Evolutionary conservation across 371 early-diverging fungal genomes (phyloP).

Genomic region (Mortierella sp.): DNA sequence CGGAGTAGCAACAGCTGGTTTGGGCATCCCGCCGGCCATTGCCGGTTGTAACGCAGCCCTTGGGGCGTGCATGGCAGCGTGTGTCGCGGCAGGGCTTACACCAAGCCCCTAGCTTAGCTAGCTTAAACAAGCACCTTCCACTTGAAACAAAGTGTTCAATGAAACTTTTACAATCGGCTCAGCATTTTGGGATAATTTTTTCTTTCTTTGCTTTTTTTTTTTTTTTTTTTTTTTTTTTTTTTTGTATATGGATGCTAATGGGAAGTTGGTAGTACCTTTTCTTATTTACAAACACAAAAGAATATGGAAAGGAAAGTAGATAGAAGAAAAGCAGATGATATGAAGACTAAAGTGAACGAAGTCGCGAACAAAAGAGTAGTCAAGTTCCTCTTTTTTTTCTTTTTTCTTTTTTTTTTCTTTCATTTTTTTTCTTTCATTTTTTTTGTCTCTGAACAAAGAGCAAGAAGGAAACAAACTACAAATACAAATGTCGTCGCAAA

Average conservation of each 20-base stretch:
- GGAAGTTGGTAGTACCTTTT: not conserved
- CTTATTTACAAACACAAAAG: not conserved
- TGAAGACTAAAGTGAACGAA: not conserved
- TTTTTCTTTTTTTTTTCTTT: not conserved
- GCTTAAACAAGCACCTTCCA: not conserved
- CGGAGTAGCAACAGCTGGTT: conserved; percentile 54
- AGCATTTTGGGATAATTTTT: not conserved
- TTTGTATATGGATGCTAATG: not conserved
- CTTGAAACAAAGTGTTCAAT: not conserved
- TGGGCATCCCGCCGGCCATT: conserved; percentile 39
- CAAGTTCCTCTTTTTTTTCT: not conserved
- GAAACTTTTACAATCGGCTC: not conserved
- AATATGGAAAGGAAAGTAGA: not conserved
- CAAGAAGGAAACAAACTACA: not conserved
- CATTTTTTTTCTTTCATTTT: not conserved
- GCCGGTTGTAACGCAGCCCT: conserved; percentile 46
- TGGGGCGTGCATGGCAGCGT: conserved; percentile 53
- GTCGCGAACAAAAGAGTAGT: not conserved
- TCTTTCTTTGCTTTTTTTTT: not conserved
- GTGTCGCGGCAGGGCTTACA: conserved; percentile 45
- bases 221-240: not conserved
- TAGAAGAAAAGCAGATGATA: not conserved
- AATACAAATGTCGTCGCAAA: too few relatives aligned
- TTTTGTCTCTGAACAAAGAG: not conserved
- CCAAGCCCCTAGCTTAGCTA: conserved; percentile 38